phyloP scores from a whole-genome alignment of 345 rosid species.

The Eucalyptus marginata region DNA sequence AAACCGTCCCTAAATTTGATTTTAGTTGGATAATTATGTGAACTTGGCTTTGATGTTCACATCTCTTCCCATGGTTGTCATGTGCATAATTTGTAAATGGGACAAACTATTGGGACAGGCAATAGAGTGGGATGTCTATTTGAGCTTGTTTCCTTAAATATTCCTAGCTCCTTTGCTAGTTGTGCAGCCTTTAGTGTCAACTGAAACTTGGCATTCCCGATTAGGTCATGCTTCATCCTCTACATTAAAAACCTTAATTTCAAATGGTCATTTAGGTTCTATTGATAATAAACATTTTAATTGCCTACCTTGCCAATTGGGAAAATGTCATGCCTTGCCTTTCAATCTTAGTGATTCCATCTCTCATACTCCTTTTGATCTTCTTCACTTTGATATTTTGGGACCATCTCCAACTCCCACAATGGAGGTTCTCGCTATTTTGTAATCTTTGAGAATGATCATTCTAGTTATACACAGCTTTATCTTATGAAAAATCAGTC shows the following conservation, averaged over 20 bases:
- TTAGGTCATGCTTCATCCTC: background rate
- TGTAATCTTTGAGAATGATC: background rate
- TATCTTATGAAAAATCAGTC: too few relatives aligned
- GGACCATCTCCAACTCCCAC: background rate
- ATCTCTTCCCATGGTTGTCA: background rate
- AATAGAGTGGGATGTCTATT: background rate
- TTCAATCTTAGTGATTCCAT: too few relatives aligned
- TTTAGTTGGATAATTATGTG: background rate
- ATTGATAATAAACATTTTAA: background rate
- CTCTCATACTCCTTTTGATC: background rate
- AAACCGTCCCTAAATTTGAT: background rate
- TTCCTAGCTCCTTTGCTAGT: background rate
- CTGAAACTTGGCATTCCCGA: too few relatives aligned
- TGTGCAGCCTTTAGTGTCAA: background rate
- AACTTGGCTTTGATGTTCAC: background rate
- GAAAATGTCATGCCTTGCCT: background rate
- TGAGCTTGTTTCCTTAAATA: background rate
- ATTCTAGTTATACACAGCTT: background rate
- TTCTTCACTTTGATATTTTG: too few relatives aligned
- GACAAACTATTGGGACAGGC: background rate
- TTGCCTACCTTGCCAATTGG: background rate
- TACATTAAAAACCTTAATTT: background rate
- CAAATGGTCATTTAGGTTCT: background rate
- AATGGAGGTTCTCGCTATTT: background rate
- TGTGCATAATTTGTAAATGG: accelerated